Conservation (phyloP, 2,329 filamentous ascomycete genomes). For the Cladosporium sp. region DNA sequence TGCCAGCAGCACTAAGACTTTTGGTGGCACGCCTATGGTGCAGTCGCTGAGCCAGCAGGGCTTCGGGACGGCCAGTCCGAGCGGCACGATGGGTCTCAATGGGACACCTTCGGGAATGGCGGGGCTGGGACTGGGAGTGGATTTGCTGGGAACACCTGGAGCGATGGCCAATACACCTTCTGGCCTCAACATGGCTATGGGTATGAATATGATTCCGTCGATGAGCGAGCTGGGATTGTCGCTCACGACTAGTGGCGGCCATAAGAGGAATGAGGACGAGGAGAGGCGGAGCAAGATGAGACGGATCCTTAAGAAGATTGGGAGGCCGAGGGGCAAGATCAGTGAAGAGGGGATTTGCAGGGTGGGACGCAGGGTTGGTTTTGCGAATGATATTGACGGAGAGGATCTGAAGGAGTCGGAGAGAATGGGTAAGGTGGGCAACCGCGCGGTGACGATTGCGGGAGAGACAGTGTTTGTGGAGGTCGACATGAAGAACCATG, state of each 20-base stretch:
- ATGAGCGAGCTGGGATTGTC: conserved; percentile 42
- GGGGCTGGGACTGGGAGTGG: conserved; percentile 27
- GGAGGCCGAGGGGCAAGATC: conserved; percentile 63
- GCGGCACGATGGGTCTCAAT: conserved; percentile 22
- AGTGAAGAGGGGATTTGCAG: conserved; percentile 72
- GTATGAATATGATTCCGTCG: conserved; percentile 35
- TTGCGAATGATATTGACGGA: conserved; percentile 42
- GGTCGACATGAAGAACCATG: conserved; percentile 27
- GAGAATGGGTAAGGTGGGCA: conserved; percentile 24
- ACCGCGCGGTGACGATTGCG: conserved; percentile 34
- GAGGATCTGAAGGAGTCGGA: conserved; percentile 16
- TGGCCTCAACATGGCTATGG: conserved; percentile 15
- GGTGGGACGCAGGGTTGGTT: conserved; percentile 62
- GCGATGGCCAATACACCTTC: conserved; percentile 33
- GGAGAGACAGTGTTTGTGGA: conserved; percentile 34
- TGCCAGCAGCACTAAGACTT: conserved; percentile 24
- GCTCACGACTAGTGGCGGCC: conserved; percentile 29
- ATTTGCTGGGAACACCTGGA: conserved; percentile 36
- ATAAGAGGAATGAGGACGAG: conserved; percentile 47
- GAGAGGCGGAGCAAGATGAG: conserved; percentile 52
- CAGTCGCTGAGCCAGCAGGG: conserved; percentile 29
- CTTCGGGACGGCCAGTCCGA: conserved; percentile 22
- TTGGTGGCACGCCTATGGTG: conserved; percentile 31
- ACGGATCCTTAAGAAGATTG: conserved; percentile 62
- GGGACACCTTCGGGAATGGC: conserved; percentile 25